phyloP scores from a whole-genome alignment of 140 eudicot species.

The Flaveria floridana region DNA sequence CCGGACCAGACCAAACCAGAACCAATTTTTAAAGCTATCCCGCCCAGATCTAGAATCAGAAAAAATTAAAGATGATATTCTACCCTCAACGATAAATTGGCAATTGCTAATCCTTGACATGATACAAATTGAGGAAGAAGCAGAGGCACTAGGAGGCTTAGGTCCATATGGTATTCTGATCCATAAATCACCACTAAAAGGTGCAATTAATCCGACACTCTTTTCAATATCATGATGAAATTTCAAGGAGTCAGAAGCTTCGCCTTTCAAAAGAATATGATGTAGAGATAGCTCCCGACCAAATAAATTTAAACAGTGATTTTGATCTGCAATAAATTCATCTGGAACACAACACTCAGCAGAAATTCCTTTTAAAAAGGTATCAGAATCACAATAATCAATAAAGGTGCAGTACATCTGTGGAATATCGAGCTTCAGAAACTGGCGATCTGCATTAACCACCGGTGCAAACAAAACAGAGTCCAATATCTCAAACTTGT shows the following conservation, averaged over 20 bases:
- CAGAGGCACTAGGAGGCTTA: slow-evolving; percentile 24
- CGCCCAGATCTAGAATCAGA: slow-evolving; percentile 2
- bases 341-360: slow-evolving; percentile 53
- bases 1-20: not conserved
- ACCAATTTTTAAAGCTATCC: not conserved
- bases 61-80: slow-evolving; percentile 14
- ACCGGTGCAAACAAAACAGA: slow-evolving; percentile 62
- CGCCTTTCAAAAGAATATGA: slow-evolving; percentile 41
- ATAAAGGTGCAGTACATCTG: slow-evolving; percentile 53
- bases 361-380: slow-evolving; percentile 46
- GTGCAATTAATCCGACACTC: slow-evolving; percentile 43
- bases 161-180: slow-evolving; percentile 58
- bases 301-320: slow-evolving; percentile 58
- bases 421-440: slow-evolving; percentile 61
- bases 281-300: slow-evolving; percentile 71
- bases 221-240: slow-evolving; percentile 27
- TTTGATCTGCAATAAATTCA: slow-evolving; percentile 45
- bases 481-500: slow-evolving; percentile 72
- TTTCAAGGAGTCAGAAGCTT: slow-evolving; percentile 39
- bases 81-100: slow-evolving; percentile 66
- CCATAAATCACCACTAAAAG: slow-evolving; percentile 73
- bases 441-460: slow-evolving; percentile 41
- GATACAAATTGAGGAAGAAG: slow-evolving; percentile 48
- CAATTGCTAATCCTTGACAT: slow-evolving; percentile 53
- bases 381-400: slow-evolving; percentile 35